Conservation (phyloP, 768 basidiomycete species). For the Heimioporus sp. region DNA sequence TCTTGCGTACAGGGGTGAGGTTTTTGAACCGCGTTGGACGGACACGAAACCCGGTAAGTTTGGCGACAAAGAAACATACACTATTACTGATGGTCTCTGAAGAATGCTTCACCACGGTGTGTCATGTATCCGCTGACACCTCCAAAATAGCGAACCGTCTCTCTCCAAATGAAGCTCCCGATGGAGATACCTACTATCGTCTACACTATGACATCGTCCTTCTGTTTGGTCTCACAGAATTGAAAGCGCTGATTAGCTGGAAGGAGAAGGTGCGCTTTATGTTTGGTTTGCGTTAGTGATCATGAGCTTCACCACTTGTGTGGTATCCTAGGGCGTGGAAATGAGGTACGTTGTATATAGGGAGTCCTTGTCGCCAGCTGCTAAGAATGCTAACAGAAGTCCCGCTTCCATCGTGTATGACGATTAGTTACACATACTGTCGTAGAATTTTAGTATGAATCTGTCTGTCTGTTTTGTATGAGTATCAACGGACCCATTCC, state of each 20-base stretch:
- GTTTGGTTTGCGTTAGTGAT: neutral
- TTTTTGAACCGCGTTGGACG: conserved; percentile 3
- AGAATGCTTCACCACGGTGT: conserved; percentile 12
- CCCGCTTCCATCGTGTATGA: conserved; percentile 3
- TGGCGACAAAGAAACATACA: neutral
- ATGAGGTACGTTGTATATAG: neutral
- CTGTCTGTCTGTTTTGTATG: too few species aligned
- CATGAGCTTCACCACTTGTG: too few species aligned
- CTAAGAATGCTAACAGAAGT: neutral
- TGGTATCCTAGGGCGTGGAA: neutral
- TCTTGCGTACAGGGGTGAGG: conserved; percentile 18
- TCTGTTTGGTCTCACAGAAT: conserved; percentile 41
- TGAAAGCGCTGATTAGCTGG: conserved; percentile 47
- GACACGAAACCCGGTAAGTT: conserved; percentile 5
- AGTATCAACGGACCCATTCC: too few species aligned
- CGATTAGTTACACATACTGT: neutral
- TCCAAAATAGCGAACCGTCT: conserved; percentile 5
- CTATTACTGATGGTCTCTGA: neutral
- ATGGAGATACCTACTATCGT: conserved; percentile 9
- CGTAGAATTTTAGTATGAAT: too few species aligned
- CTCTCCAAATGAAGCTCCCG: neutral
- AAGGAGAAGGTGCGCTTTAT: conserved; percentile 21
- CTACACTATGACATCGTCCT: conserved; percentile 35
- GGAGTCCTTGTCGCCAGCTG: neutral
- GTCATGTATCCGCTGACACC: conserved; percentile 8